phyloP scores from a whole-genome alignment of 1,284 basidiomycete species.

The Vanrija humicola region DNA sequence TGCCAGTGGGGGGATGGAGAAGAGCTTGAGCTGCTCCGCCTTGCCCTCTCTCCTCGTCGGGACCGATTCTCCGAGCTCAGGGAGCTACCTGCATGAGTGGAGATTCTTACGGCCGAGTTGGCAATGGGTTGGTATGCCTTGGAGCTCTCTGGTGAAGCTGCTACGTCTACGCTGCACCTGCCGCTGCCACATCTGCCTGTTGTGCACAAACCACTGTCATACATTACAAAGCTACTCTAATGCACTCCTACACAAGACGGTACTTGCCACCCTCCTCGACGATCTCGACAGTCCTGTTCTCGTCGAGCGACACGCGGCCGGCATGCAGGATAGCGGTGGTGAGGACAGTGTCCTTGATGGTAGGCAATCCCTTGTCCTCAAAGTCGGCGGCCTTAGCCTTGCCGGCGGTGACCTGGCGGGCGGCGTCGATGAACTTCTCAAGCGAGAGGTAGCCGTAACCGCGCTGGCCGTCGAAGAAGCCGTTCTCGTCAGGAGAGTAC shows the following conservation, averaged over 20 bases:
- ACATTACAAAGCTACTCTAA: not conserved
- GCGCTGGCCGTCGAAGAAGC: conserved; percentile 86
- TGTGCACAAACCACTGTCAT: not conserved
- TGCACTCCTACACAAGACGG: conserved; percentile 53
- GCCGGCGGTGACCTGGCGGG: conserved; percentile 64
- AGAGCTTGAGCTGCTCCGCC: too few relatives aligned
- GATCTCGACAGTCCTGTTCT: conserved; percentile 75
- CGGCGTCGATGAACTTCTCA: conserved; percentile 72
- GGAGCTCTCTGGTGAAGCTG: too few relatives aligned
- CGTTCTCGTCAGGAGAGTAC: conserved; percentile 83
- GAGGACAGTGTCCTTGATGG: conserved; percentile 67
- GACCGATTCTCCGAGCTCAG: not conserved
- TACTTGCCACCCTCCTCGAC: conserved; percentile 61
- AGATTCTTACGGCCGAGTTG: too few relatives aligned
- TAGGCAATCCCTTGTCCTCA: conserved; percentile 75
- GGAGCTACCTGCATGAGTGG: too few relatives aligned
- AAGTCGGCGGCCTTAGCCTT: conserved; percentile 61
- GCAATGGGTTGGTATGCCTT: too few relatives aligned
- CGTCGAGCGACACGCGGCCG: conserved; percentile 80
- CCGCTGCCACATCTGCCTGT: too few relatives aligned
- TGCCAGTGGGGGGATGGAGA: too few relatives aligned
- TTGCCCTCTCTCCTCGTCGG: not conserved
- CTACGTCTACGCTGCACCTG: too few relatives aligned
- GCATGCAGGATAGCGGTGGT: conserved; percentile 90
- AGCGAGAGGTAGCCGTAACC: conserved; percentile 87